Conservation (phyloP, 2,329 filamentous ascomycete species). For the Leptographium lundbergii region DNA sequence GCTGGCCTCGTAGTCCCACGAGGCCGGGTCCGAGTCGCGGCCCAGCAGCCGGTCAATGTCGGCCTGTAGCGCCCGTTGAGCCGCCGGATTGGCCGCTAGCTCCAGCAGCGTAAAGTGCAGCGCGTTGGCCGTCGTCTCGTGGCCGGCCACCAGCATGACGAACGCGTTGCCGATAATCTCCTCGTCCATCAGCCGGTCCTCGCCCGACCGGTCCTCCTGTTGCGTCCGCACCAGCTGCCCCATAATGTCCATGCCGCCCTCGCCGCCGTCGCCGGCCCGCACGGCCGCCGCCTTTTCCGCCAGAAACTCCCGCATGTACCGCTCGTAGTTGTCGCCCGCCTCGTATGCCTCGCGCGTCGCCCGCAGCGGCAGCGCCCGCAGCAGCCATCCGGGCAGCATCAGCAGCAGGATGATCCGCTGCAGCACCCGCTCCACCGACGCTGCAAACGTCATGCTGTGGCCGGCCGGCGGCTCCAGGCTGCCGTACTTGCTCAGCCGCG, state of each 20-base stretch:
- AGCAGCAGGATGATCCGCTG: constrained; percentile 52
- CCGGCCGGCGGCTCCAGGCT: constrained; percentile 33
- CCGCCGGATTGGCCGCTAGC: constrained; percentile 51
- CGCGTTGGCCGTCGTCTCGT: constrained; percentile 68
- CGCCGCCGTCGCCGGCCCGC: constrained; percentile 19
- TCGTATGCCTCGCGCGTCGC: constrained; percentile 36
- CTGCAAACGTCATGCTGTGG: constrained; percentile 52
- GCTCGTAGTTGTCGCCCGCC: constrained; percentile 49
- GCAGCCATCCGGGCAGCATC: constrained; percentile 43
- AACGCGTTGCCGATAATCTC: constrained; percentile 66
- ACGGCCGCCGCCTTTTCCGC: constrained; percentile 42
- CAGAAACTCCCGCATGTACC: constrained; percentile 59
- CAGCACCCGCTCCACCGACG: constrained; percentile 47
- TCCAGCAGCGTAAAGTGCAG: constrained; percentile 59
- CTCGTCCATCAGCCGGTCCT: constrained; percentile 33
- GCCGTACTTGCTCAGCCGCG: constrained; percentile 26
- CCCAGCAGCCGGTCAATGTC: constrained; percentile 57
- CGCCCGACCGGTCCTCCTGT: constrained; percentile 17
- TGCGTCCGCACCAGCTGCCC: constrained; percentile 34
- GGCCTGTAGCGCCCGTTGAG: constrained; percentile 53
- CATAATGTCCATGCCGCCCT: constrained; percentile 36
- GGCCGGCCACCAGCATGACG: constrained; percentile 57
- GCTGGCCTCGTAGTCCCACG: constrained; percentile 60
- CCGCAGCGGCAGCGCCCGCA: constrained; percentile 39
- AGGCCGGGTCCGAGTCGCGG: constrained; percentile 34